Percentiles rank a stretch among this genome's conserved stretches.
Conservation (phyloP, 2,329 filamentous ascomycete genomes). For the Hypoxylon sp. region DNA sequence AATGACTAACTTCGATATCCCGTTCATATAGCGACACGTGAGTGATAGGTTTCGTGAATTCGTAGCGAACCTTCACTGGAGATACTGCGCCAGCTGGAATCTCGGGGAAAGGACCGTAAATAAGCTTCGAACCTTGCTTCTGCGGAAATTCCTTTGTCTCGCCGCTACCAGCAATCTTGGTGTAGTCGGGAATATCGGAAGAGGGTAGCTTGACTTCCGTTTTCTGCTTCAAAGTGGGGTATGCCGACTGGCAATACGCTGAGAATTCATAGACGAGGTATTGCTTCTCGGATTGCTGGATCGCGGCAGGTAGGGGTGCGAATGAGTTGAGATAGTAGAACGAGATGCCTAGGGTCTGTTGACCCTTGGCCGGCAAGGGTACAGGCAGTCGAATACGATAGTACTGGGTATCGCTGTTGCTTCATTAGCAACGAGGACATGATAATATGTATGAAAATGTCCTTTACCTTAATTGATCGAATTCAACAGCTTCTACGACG, state of each 20-base stretch:
- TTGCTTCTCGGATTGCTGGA: constrained; percentile 88
- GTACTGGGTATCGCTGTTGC: constrained; percentile 78
- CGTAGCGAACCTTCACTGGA: constrained; percentile 86
- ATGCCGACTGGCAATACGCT: constrained; percentile 86
- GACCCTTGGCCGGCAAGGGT: constrained; percentile 80
- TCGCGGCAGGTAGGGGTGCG: constrained; percentile 82
- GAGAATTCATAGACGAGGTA: constrained; percentile 90
- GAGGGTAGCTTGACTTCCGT: constrained; percentile 93
- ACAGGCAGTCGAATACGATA: constrained; percentile 85
- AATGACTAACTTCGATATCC: constrained; percentile 95
- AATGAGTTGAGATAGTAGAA: constrained; percentile 87
- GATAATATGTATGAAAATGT: constrained; percentile 27
- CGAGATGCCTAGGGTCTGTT: constrained; percentile 89
- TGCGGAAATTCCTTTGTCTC: constrained; percentile 76
- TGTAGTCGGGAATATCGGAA: constrained; percentile 86
- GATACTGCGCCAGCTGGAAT: constrained; percentile 82
- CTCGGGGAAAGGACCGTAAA: constrained; percentile 90
- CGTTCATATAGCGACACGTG: constrained; percentile 86
- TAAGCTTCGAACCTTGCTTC: constrained; percentile 87
- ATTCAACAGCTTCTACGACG: constrained; percentile 76
- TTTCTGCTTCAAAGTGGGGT: constrained; percentile 92
- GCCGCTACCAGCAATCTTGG: constrained; percentile 76
- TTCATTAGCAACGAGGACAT: constrained; percentile 46
- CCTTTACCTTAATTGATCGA: constrained; percentile 70
- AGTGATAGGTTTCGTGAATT: constrained; percentile 92